These are phyloP conservation scores for Diaporthe sp. DNA, from an alignment of 2,329 filamentous ascomycete genomes.

Conservation along the genomic window DNA sequence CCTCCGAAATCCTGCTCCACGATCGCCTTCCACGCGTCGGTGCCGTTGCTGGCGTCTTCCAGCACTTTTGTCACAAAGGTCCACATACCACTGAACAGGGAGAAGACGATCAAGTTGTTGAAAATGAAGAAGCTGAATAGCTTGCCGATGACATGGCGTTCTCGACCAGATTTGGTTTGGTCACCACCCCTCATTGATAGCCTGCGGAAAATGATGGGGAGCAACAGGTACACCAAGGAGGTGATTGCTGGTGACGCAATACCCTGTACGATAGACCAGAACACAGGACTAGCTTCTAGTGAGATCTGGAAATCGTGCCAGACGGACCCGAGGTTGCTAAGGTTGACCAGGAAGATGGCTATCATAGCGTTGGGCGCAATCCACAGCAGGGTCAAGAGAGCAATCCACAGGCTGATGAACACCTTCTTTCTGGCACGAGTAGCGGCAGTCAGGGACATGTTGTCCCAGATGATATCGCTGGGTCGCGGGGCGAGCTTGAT, in stretches of 20 bases:
- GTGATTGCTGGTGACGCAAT: conserved; percentile 88
- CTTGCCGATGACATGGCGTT: conserved; percentile 90
- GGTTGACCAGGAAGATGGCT: conserved; percentile 90
- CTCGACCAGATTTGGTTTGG: conserved; percentile 90
- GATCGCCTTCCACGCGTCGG: conserved; percentile 78
- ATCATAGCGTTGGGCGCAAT: conserved; percentile 94
- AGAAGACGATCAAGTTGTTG: conserved; percentile 97
- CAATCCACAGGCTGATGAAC: conserved; percentile 87
- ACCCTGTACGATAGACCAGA: conserved; percentile 94
- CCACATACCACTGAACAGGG: conserved; percentile 88
- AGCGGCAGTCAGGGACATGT: conserved; percentile 79
- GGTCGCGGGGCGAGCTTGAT: conserved; percentile 86
- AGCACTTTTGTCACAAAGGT: conserved; percentile 77
- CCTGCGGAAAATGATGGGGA: conserved; percentile 92
- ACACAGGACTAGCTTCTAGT: conserved; percentile 70
- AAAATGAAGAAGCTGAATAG: conserved; percentile 97
- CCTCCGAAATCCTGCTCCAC: conserved; percentile 71
- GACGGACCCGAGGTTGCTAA: conserved; percentile 82
- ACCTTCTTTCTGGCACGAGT: conserved; percentile 79
- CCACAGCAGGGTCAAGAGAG: conserved; percentile 85
- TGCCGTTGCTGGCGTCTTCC: conserved; percentile 65
- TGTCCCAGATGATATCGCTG: conserved; percentile 96
- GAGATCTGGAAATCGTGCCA: conserved; percentile 81
- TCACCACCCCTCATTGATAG: conserved; percentile 88
- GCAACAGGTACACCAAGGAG: conserved; percentile 86